phyloP scores from a whole-genome alignment of 1,284 basidiomycete species.

The Cutaneotrichosporon arboriforme region DNA sequence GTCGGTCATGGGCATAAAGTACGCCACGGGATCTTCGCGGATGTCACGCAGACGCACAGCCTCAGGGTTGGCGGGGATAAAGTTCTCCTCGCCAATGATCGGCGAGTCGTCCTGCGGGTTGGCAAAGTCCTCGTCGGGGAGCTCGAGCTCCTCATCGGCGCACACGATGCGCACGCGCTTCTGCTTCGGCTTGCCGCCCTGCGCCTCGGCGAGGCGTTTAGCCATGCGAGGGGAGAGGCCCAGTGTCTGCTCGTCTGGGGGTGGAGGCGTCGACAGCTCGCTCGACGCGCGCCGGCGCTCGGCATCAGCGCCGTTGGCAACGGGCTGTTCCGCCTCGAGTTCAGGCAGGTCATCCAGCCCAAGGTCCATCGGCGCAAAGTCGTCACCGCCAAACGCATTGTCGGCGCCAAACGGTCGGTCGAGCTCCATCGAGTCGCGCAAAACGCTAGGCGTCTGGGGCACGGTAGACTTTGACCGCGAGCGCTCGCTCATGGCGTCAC shows the following conservation, averaged over 20 bases:
- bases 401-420: slow-evolving; percentile 16
- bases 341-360: slow-evolving; percentile 46
- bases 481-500: slow-evolving; percentile 55
- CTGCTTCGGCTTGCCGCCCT: slow-evolving; percentile 24
- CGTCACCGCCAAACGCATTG: slow-evolving; percentile 15
- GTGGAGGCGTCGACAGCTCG: slow-evolving; percentile 42
- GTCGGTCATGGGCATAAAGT: slow-evolving; percentile 74
- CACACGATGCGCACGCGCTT: slow-evolving; percentile 57
- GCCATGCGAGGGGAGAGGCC: slow-evolving; percentile 55
- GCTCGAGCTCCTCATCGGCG: slow-evolving; percentile 69
- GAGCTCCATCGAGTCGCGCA: slow-evolving; percentile 49
- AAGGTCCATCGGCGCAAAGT: slow-evolving; percentile 14
- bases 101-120: slow-evolving; percentile 60
- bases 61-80: slow-evolving; percentile 72
- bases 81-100: slow-evolving; percentile 71
- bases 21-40: slow-evolving; percentile 71
- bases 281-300: slow-evolving; percentile 51
- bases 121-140: slow-evolving; percentile 62
- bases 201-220: slow-evolving; percentile 41
- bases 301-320: neutral
- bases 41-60: slow-evolving; percentile 78
- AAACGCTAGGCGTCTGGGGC: slow-evolving; percentile 1
- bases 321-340: slow-evolving; percentile 5
- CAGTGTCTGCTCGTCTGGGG: slow-evolving; percentile 26
- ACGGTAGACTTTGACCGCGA: slow-evolving; percentile 22